phyloP scores from a whole-genome alignment of 2,329 filamentous ascomycete species.

The Orbilia ellipsospora region DNA sequence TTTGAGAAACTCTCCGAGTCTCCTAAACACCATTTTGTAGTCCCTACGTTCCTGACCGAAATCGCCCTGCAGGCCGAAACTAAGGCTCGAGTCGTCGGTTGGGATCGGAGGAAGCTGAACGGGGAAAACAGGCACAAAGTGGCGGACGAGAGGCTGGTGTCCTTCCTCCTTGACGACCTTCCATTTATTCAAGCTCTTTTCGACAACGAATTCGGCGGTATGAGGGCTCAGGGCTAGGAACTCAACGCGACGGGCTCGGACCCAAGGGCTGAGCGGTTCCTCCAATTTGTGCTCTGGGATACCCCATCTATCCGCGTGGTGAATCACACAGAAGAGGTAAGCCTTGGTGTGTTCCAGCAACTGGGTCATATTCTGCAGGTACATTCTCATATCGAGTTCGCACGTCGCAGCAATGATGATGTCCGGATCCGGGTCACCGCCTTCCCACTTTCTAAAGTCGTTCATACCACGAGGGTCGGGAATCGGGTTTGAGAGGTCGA shows the following conservation, averaged over 20 bases:
- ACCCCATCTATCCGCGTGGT: constrained; percentile 58
- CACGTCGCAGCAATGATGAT: constrained; percentile 59
- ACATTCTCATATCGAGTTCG: constrained; percentile 57
- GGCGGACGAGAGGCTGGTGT: constrained; percentile 54
- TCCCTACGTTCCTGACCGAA: constrained; percentile 59
- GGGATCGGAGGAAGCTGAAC: constrained; percentile 53
- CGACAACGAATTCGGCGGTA: constrained; percentile 58
- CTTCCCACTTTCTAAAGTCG: constrained; percentile 40
- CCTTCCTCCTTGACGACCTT: constrained; percentile 52
- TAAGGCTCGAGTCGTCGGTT: constrained; percentile 47
- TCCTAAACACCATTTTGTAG: constrained; percentile 59
- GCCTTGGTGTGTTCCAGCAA: constrained; percentile 58
- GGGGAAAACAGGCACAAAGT: constrained; percentile 59
- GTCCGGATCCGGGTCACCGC: constrained; percentile 55
- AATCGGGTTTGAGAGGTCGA: constrained; percentile 57
- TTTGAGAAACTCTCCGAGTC: constrained; percentile 57
- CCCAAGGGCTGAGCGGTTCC: constrained; percentile 56
- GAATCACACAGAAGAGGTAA: constrained; percentile 59
- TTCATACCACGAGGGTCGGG: constrained; percentile 47
- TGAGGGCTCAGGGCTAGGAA: constrained; percentile 59
- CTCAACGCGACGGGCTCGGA: constrained; percentile 57
- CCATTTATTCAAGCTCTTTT: constrained; percentile 57
- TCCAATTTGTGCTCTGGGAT: constrained; percentile 52
- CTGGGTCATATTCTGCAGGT: constrained; percentile 51
- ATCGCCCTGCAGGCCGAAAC: constrained; percentile 60